phyloP scores from a whole-genome alignment of 75 land plant genomes.

The Picea sitchensis region DNA sequence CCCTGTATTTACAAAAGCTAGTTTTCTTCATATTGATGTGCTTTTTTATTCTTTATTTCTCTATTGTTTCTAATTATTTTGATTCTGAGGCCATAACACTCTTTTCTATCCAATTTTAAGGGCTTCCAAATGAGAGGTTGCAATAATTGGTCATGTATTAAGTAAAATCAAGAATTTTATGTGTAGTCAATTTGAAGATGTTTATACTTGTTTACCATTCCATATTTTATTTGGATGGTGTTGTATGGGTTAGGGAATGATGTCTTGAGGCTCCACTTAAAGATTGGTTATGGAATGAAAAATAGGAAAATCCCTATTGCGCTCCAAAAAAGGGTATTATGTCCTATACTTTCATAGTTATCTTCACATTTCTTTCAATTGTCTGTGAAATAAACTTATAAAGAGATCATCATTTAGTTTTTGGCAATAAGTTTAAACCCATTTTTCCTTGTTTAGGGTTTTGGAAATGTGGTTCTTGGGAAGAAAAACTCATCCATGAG shows the following conservation, averaged over 20 bases:
- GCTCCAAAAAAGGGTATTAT: neutral
- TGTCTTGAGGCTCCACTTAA: too few relatives aligned
- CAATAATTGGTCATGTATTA: too few relatives aligned
- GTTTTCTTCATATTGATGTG: too few relatives aligned
- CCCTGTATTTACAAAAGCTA: too few relatives aligned
- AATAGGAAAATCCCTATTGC: neutral
- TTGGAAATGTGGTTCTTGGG: constrained; percentile 92
- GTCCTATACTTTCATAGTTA: neutral
- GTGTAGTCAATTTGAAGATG: too few relatives aligned
- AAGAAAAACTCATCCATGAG: constrained; percentile 67
- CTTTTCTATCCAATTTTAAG: too few relatives aligned
- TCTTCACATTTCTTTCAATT: neutral
- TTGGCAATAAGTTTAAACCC: neutral
- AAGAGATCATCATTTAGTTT: neutral
- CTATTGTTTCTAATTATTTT: neutral
- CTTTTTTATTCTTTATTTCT: neutral
- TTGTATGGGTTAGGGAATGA: too few relatives aligned
- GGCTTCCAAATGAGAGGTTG: too few relatives aligned
- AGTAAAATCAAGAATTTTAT: too few relatives aligned
- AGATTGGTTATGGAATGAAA: too few relatives aligned
- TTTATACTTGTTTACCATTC: neutral
- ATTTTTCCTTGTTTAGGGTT: constrained; percentile 48
- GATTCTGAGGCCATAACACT: too few relatives aligned
- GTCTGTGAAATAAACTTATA: neutral
- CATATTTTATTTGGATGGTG: neutral